Base-by-base conservation (phyloP, 73 alveolate species). In the Tetrahymena elliotti region DNA sequence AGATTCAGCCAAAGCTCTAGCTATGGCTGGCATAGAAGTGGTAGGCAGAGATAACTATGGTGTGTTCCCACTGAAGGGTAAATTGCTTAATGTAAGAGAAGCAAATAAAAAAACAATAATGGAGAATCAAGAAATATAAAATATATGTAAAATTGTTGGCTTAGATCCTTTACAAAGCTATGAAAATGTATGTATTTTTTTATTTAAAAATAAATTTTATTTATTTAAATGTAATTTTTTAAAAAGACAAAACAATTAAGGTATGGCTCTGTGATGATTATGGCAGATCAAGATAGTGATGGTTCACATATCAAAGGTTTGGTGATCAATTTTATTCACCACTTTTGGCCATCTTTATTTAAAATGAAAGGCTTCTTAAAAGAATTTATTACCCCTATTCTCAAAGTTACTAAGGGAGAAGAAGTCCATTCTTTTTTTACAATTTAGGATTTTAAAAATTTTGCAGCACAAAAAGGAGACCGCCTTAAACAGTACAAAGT, bases 241-340 rank as follows among this genome's bases (percentile, higher is more conserved):
- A 18, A 47, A 68, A 3, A 68, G 88, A 68, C 88, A 27, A 97
- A 97, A 83, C 96, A 95, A 40, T 95, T 99, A 93, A 97, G 99
- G 82, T 99, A 98, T 95, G 99, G 99, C 20, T 94, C 98, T 37
- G 84, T 98, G 33, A 98, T 98, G 99, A 99, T 99, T 12, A 99
- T 99, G 99, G 98, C 99, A 82, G 99, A 99, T 97, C 98, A 99
- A 95, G 99, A 99, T 97, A 99, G 97, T 54, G 99, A 99, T 96
- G 99, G 99, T 22, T 98, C 99, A 15, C 99, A 99, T 97, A 99
- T 99, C 83, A 99, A 99, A 96, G 99, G 99, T 35, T 98, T 99
- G 93, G 97, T 99, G 68, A 98, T 99, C 94, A 99, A 99, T 97
- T 99, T 99, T 96, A 96, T 99, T 82, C 99, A 99, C 95, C 98